A percentile compares a stretch with the other conserved stretches of the same genome.
Evolutionary conservation across 2,329 filamentous ascomycete genomes (phyloP).

Genomic region (Paraconiothyrium brasiliense): DNA sequence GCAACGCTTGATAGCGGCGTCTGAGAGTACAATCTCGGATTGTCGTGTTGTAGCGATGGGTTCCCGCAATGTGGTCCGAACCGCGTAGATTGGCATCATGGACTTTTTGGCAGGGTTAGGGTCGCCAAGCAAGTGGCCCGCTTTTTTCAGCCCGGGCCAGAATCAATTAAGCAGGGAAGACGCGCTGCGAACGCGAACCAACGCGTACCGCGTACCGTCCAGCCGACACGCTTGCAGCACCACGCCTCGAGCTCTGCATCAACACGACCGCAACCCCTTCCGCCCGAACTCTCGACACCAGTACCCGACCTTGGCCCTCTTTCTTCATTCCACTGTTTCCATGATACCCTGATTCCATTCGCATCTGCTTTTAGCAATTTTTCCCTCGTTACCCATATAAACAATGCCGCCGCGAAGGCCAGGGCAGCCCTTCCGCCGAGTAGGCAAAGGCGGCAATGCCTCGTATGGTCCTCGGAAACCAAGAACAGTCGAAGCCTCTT

Average conservation of each 20-base stretch:
- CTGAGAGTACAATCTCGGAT: background rate
- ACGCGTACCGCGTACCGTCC: constrained; percentile 29
- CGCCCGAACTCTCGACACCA: constrained; percentile 1
- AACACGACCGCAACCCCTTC: constrained; percentile 8
- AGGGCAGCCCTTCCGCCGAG: constrained; percentile 54
- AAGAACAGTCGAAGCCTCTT: constrained; percentile 82
- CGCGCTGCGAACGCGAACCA: constrained; percentile 23
- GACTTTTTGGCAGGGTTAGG: constrained; percentile 24
- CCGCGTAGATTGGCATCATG: constrained; percentile 24
- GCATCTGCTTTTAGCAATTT: constrained; percentile 2
- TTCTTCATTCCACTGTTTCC: constrained; percentile 28
- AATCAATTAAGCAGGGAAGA: constrained; percentile 40
- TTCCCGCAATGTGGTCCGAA: constrained; percentile 14
- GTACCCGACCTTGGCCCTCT: constrained; percentile 20
- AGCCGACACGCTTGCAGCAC: constrained; percentile 31
- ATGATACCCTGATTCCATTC: constrained; percentile 41
- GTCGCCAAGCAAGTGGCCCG: background rate
- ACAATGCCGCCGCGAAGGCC: constrained; percentile 56
- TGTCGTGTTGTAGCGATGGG: background rate
- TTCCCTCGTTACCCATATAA: constrained; percentile 23
- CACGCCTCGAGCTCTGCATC: constrained; percentile 14
- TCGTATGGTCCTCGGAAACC: constrained; percentile 64
- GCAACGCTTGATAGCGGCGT: background rate
- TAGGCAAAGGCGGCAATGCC: constrained; percentile 53
- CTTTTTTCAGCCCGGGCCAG: constrained; percentile 10